These are phyloP conservation scores for Fusarium torreyae DNA, from an alignment of 2,329 filamentous ascomycete species.

Conservation along the genomic window DNA sequence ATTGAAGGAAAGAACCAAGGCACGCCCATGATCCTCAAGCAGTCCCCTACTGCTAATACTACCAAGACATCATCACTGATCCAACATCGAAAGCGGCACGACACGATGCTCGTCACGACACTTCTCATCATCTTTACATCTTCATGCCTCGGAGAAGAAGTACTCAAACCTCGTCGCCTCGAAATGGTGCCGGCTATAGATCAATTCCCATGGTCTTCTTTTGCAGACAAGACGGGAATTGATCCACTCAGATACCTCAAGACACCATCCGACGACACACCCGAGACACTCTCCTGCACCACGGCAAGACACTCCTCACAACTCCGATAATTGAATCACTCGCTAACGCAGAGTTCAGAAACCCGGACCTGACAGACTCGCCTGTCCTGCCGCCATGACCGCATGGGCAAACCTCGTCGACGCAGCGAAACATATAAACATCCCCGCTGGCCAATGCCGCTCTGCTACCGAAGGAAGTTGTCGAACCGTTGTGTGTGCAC, in stretches of 20 bases:
- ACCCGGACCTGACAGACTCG: constrained; percentile 35
- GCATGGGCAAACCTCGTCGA: constrained; percentile 29
- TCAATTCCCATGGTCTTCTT: constrained; percentile 30
- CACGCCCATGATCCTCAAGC: fast-evolving
- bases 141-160: constrained; percentile 1
- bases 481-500: constrained; percentile 41
- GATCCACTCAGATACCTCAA: constrained; percentile 27
- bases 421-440: constrained; percentile 9
- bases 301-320: constrained; percentile 7
- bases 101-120: constrained; percentile 19
- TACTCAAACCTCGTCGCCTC: neutral
- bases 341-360: constrained; percentile 9
- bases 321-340: neutral
- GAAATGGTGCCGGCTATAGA: constrained; percentile 1
- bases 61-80: neutral
- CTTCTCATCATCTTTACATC: constrained; percentile 12
- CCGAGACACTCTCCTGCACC: constrained; percentile 38
- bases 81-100: neutral
- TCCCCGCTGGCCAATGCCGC: constrained; percentile 29
- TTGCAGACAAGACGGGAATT: constrained; percentile 34
- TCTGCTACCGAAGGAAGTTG: constrained; percentile 23
- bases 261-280: neutral
- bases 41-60: neutral
- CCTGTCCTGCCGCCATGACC: constrained; percentile 40
- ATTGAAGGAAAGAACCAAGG: neutral